phyloP scores from a whole-genome alignment of 331 rosid genomes.

The Dryas integrifolia region DNA sequence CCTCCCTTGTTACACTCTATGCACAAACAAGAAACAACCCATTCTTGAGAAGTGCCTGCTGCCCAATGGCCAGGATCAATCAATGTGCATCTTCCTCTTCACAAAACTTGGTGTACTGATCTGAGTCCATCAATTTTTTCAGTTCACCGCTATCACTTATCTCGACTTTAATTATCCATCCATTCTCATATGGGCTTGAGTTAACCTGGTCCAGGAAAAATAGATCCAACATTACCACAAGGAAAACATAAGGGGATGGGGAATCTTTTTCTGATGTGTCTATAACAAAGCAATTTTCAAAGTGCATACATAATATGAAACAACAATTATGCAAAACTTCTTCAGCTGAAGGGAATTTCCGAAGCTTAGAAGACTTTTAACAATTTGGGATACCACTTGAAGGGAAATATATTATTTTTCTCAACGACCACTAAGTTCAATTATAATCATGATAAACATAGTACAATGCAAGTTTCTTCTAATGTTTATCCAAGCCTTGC shows the following conservation, averaged over 20 bases:
- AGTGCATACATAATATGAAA: neutral
- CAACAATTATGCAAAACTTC: neutral
- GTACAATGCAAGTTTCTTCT: slow-evolving; percentile 6
- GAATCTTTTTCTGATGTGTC: neutral
- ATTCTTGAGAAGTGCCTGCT: neutral
- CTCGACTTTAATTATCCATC: slow-evolving; percentile 89
- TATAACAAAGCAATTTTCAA: neutral
- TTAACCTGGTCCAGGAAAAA: slow-evolving; percentile 48
- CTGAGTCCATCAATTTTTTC: slow-evolving; percentile 76
- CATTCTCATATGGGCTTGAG: slow-evolving; percentile 73
- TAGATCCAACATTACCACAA: neutral
- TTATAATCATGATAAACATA: neutral
- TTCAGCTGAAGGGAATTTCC: neutral
- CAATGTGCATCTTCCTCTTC: slow-evolving; percentile 93
- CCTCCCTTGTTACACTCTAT: neutral
- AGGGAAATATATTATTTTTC: neutral
- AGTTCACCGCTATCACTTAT: slow-evolving; percentile 54
- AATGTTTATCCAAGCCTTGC: neutral
- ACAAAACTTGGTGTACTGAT: slow-evolving; percentile 84
- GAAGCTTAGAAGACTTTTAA: neutral
- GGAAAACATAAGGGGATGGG: neutral
- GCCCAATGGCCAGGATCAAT: slow-evolving; percentile 13
- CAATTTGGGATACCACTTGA: neutral
- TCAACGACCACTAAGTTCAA: slow-evolving; percentile 2
- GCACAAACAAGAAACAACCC: slow-evolving; percentile 3